Evolutionary conservation across 1,284 basidiomycete genomes (phyloP).

Genomic region (Exobasidium rhododendri): DNA sequence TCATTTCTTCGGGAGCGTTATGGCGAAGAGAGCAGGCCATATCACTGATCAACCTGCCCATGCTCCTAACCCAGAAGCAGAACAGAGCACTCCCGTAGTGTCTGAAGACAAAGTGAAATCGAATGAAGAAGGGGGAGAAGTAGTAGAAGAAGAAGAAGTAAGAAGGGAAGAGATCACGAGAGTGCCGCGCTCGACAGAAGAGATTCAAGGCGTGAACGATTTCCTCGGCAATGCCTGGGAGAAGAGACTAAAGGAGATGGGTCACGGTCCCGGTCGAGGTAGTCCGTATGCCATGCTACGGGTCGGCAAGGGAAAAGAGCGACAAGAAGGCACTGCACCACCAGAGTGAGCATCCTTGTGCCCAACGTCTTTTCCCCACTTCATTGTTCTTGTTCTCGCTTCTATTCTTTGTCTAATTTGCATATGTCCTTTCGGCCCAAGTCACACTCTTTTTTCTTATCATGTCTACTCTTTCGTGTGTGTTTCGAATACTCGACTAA

Average conservation of each 20-base stretch:
- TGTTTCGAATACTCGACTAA: not conserved
- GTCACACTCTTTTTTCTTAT: not conserved
- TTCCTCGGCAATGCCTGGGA: conserved; percentile 7
- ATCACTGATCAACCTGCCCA: not conserved
- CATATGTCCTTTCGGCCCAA: not conserved
- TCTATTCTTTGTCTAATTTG: not conserved
- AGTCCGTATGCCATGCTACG: conserved; percentile 10
- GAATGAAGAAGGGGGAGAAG: not conserved
- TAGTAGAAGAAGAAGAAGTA: not conserved
- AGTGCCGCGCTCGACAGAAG: not conserved
- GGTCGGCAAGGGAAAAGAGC: conserved; percentile 5
- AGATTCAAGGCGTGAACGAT: conserved; percentile 1
- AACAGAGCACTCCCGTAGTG: not conserved
- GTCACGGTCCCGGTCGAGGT: conserved; percentile 1
- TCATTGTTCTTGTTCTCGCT: not conserved
- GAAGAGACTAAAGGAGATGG: conserved; percentile 11
- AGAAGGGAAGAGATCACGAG: too few species aligned
- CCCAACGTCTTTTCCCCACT: not conserved
- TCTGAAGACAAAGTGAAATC: not conserved
- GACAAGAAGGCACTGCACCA: not conserved
- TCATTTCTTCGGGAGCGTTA: conserved; percentile 5
- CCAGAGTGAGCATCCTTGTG: conserved; percentile 6
- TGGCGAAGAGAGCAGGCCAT: conserved; percentile 4
- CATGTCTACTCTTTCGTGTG: not conserved
- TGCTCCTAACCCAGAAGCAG: not conserved